Percentiles rank a stretch among this genome's conserved stretches.
These are phyloP conservation scores for Aspergillus sp. DNA, from an alignment of 2,329 filamentous ascomycete species.

Conservation along the genomic window DNA sequence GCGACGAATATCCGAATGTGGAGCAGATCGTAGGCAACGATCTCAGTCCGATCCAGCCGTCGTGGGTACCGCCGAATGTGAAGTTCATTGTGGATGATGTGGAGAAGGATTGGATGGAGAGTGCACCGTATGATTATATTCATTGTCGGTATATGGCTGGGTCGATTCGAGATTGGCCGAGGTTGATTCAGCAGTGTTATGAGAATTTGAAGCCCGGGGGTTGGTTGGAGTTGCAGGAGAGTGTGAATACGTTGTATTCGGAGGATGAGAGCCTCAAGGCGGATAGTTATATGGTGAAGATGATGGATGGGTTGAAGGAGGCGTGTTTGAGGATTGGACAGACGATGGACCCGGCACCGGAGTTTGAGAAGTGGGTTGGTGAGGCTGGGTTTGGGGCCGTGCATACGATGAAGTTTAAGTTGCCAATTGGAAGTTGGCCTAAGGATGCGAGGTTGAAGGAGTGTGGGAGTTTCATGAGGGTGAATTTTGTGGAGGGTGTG, in stretches of 20 bases:
- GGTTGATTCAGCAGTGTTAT: conserved; percentile 18
- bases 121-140: conserved; percentile 35
- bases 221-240: conserved; percentile 21
- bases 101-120: conserved; percentile 33
- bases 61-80: conserved; percentile 41
- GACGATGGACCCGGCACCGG: conserved; percentile 21
- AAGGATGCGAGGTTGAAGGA: conserved; percentile 19
- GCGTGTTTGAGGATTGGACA: conserved; percentile 15
- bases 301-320: conserved; percentile 20
- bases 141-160: conserved; percentile 36
- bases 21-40: conserved; percentile 49
- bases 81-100: conserved; percentile 39
- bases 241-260: conserved; percentile 14
- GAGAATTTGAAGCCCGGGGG: conserved; percentile 17
- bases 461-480: conserved; percentile 16
- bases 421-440: conserved; percentile 19
- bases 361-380: conserved; percentile 14
- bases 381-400: conserved; percentile 17
- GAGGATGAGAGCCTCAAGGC: conserved; percentile 15
- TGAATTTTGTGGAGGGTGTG: conserved; percentile 21
- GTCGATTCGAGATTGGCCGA: conserved; percentile 32
- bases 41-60: conserved; percentile 45
- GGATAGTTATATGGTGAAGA: conserved; percentile 14
- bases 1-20: conserved; percentile 39
- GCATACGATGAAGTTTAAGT: conserved; percentile 7